These are phyloP conservation scores for Tilletiopsis washingtonensis DNA, from an alignment of 1,284 basidiomycete species.

Conservation along the genomic window DNA sequence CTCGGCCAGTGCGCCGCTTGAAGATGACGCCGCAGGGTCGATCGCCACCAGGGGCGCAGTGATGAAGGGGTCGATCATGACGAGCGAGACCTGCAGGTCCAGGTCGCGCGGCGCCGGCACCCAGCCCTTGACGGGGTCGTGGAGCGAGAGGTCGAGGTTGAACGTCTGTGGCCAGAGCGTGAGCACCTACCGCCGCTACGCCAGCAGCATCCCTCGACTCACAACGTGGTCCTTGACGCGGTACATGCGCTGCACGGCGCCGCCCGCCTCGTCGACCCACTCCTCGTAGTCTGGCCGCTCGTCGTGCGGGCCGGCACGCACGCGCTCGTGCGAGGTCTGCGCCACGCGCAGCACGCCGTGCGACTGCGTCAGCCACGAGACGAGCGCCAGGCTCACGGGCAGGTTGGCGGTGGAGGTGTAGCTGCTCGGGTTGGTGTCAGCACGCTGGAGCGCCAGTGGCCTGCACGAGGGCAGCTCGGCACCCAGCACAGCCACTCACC, in stretches of 20 bases:
- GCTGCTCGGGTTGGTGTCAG: not conserved
- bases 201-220: too few species aligned
- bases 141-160: slow-evolving; percentile 63
- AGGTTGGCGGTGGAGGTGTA: slow-evolving; percentile 56
- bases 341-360: slow-evolving; percentile 71
- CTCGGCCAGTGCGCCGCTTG: too few species aligned
- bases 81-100: slow-evolving; percentile 87
- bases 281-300: slow-evolving; percentile 41
- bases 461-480: too few species aligned
- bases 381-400: slow-evolving; percentile 65
- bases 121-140: slow-evolving; percentile 58
- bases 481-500: slow-evolving; percentile 58
- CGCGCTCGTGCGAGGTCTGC: slow-evolving; percentile 62
- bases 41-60: slow-evolving; percentile 22
- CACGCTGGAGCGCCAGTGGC: slow-evolving; percentile 13
- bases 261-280: slow-evolving; percentile 49
- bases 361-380: slow-evolving; percentile 87
- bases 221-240: slow-evolving; percentile 81
- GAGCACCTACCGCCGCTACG: too few species aligned
- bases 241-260: slow-evolving; percentile 54
- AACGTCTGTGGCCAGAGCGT: slow-evolving; percentile 67
- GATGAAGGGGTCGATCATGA: slow-evolving; percentile 76
- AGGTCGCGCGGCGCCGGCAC: slow-evolving; percentile 61
- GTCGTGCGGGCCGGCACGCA: slow-evolving; percentile 50
- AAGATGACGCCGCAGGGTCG: slow-evolving; percentile 1